phyloP scores from a whole-genome alignment of 805 yeast genomes.

The Starmerella ratchasimensis region DNA sequence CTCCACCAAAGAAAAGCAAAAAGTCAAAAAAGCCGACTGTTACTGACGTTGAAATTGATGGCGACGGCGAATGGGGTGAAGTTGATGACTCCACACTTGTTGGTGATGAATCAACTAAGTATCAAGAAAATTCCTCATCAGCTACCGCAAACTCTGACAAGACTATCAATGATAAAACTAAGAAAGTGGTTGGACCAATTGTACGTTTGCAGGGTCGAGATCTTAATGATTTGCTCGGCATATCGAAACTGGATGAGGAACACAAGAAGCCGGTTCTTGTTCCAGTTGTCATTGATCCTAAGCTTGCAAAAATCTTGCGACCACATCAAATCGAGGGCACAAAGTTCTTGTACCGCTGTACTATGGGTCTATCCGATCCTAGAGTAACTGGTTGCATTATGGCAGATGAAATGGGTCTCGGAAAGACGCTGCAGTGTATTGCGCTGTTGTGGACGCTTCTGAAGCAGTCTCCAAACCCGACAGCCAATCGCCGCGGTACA shows the following conservation, averaged over 20 bases:
- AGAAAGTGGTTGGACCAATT: too few species aligned
- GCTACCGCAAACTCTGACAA: not conserved
- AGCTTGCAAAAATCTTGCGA: constrained; percentile 63
- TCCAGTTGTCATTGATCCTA: constrained; percentile 92
- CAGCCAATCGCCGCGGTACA: constrained; percentile 55
- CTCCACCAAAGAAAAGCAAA: not conserved
- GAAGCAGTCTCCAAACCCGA: constrained; percentile 56
- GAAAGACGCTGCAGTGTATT: constrained; percentile 81
- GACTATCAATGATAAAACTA: not conserved
- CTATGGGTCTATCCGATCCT: constrained; percentile 52
- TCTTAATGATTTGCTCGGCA: constrained; percentile 68
- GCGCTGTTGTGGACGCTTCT: constrained; percentile 85
- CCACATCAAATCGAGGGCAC: constrained; percentile 98
- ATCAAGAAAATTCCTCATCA: too few species aligned
- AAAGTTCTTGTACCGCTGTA: constrained; percentile 76
- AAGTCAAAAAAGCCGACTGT: not conserved
- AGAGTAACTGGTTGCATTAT: constrained; percentile 89
- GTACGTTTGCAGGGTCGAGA: constrained; percentile 30
- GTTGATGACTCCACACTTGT: not conserved
- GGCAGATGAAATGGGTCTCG: constrained; percentile 97
- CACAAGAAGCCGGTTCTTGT: constrained; percentile 40
- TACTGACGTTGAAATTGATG: not conserved
- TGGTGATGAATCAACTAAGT: not conserved
- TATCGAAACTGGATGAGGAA: constrained; percentile 37
- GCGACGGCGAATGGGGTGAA: not conserved